Evolutionary conservation across 1,284 basidiomycete genomes (phyloP).

Genomic region (Moesziomyces antarcticus): DNA sequence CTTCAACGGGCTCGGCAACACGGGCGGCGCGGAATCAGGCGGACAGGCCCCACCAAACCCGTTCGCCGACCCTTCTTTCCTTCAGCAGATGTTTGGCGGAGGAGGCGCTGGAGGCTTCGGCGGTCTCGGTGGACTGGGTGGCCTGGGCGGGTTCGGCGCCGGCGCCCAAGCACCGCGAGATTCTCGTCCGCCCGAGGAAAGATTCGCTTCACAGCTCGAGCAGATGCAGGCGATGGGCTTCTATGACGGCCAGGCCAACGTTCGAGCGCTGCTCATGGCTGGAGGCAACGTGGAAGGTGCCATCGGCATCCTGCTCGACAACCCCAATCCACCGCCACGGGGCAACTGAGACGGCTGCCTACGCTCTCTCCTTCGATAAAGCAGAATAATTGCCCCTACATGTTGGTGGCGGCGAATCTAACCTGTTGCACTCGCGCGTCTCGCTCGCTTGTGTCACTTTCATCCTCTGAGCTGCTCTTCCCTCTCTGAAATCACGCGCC

Average conservation of each 20-base stretch:
- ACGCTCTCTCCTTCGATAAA: not conserved
- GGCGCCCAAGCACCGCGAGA: constrained; percentile 38
- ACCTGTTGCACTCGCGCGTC: not conserved
- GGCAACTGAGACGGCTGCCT: constrained; percentile 2
- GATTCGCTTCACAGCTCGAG: constrained; percentile 61
- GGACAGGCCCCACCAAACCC: constrained; percentile 27
- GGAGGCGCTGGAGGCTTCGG: constrained; percentile 35
- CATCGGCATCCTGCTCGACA: constrained; percentile 56
- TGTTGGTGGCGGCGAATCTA: not conserved
- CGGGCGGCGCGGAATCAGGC: constrained; percentile 10
- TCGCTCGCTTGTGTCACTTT: not conserved
- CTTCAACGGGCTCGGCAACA: constrained; percentile 19
- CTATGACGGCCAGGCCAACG: constrained; percentile 59
- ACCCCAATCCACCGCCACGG: constrained; percentile 39
- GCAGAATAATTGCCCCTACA: not conserved
- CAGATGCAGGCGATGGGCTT: constrained; percentile 66
- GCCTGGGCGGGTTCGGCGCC: constrained; percentile 19
- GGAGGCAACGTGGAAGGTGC: constrained; percentile 63
- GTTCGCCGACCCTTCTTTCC: constrained; percentile 34
- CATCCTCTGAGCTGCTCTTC: no score
- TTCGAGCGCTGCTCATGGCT: constrained; percentile 59
- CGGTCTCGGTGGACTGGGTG: constrained; percentile 42
- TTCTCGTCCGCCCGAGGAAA: constrained; percentile 60
- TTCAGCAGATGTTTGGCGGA: constrained; percentile 48
- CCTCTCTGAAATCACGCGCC: not conserved